Evolutionary conservation across 2,329 filamentous ascomycete genomes (phyloP), one percentile per base, ranked within the genome.

Genomic region (Cladophialophora chaetospira): DNA sequence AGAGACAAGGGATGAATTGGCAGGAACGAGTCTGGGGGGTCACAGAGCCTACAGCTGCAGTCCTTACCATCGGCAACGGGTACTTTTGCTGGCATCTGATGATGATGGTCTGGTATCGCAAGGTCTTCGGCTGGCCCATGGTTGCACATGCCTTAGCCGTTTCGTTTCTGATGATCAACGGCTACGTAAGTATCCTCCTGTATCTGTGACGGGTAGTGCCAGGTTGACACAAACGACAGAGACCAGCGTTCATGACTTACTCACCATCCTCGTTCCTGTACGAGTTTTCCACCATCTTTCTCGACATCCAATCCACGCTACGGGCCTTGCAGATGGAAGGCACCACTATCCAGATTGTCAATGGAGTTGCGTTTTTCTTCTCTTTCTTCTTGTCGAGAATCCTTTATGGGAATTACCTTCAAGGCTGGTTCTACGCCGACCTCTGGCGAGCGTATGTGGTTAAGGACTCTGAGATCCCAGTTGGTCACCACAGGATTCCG

Each of bases 1-100:
- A 23, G 8, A 47, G 44, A 33, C 44, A 33, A 17, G n/a, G 44
- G n/a, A 47, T 31, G 44, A 47, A 8, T 17, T 47, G 44, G 44
- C 26, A 47, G 44, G 44, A 49, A 19, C 29, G 46, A 10, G 31
- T 36, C 17, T 49, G 46, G 46, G 17, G 31, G 4, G 23, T 36
- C 19, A 49, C 46, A n/a, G 46, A 38, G 13, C 46, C 46, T 1
- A 36, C 17, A 2, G 46, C 46, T 2, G 29, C 38, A 13, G 46
- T 38, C 9, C 13, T 36, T 11, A 35, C 21, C 11, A n/a, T 35
- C 11, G 46, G 25, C 3, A 49, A 49, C 31, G 33, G 33, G 21
- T 38, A 49, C 29, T 38, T 49, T 31, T 49, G 25, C 33, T 49
- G 46, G 46, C 46, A 49, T 25, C 26, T 49, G 21, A 36, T 25